These are phyloP conservation scores for Lactarius tabidus DNA, from an alignment of 768 basidiomycete genomes.

Conservation along the genomic window DNA sequence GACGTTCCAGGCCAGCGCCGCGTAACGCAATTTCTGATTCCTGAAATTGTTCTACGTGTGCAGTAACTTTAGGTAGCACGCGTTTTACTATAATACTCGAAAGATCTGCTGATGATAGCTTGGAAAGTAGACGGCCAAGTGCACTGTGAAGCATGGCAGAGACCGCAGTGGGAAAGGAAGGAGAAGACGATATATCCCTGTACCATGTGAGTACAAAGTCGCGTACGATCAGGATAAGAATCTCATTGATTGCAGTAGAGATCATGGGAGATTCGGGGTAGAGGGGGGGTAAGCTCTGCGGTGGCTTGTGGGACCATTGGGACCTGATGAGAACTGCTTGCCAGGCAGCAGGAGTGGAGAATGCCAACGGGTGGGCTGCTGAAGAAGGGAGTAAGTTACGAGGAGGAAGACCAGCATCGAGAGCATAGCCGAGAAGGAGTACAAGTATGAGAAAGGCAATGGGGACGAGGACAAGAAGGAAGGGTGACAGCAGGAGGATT, in stretches of 20 bases:
- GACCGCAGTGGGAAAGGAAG: slow-evolving; percentile 84
- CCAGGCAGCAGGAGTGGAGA: slow-evolving; percentile 94
- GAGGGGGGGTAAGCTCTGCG: slow-evolving; percentile 63
- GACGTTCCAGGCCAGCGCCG: slow-evolving; percentile 76
- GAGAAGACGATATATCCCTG: slow-evolving; percentile 75
- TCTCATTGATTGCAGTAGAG: slow-evolving; percentile 70
- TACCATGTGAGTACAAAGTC: slow-evolving; percentile 95
- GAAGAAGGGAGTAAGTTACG: slow-evolving; percentile 40
- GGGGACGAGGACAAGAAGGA: slow-evolving; percentile 54
- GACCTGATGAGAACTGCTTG: slow-evolving; percentile 84
- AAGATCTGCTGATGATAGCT: slow-evolving; percentile 60
- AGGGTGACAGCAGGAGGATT: slow-evolving; percentile 60
- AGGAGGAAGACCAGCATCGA: slow-evolving; percentile 45
- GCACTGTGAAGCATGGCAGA: slow-evolving; percentile 68
- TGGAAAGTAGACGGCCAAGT: slow-evolving; percentile 52
- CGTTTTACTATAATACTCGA: slow-evolving; percentile 75
- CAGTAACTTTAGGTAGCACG: slow-evolving; percentile 83
- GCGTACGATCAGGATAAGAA: slow-evolving; percentile 74
- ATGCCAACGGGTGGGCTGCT: slow-evolving; percentile 71
- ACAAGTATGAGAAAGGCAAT: slow-evolving; percentile 34
- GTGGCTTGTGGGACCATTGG: slow-evolving; percentile 79
- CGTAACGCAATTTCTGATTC: slow-evolving; percentile 84
- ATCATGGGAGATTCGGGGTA: slow-evolving; percentile 60
- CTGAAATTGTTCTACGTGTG: slow-evolving; percentile 86
- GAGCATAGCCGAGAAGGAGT: slow-evolving; percentile 52